Conservation (phyloP, 129 eudicot genomes). For the Rutidosis leptorrhynchoides region DNA sequence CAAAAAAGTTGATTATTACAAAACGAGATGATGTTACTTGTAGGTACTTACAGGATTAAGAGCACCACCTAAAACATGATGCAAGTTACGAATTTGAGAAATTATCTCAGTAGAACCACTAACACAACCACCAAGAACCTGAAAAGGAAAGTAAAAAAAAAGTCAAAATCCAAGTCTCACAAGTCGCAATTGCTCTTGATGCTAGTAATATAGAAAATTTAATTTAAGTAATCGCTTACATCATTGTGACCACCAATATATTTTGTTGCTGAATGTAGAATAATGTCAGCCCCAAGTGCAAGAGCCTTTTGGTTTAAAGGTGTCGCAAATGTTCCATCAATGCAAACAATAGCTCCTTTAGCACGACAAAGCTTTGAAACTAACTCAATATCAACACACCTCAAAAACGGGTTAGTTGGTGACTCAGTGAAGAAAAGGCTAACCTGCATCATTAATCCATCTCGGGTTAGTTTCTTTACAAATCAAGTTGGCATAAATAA, state of each 20-base stretch:
- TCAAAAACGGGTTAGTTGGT: slow-evolving; percentile 85
- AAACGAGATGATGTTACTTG: slow-evolving; percentile 1
- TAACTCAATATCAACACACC: slow-evolving; percentile 83
- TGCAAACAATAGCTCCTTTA: slow-evolving; percentile 74
- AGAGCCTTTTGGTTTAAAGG: slow-evolving; percentile 91
- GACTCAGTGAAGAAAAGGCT: slow-evolving; percentile 81
- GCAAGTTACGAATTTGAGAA: slow-evolving; percentile 69
- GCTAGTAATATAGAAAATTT: not conserved
- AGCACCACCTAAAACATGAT: slow-evolving; percentile 85
- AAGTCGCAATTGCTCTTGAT: no score
- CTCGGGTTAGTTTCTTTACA: not conserved
- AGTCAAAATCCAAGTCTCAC: slow-evolving; percentile 7
- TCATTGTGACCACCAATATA: slow-evolving; percentile 88
- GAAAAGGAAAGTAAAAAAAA: no score
- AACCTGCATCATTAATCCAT: slow-evolving; percentile 44
- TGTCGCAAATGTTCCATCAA: slow-evolving; percentile 93
- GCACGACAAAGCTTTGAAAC: slow-evolving; percentile 83
- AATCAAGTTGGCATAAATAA: not conserved
- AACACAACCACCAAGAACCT: slow-evolving; percentile 87
- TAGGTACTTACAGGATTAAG: slow-evolving; percentile 75
- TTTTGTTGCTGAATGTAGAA: slow-evolving; percentile 84
- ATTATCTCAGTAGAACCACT: slow-evolving; percentile 67
- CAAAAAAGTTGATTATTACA: not conserved
- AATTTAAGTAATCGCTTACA: slow-evolving; percentile 29
- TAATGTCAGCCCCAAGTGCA: slow-evolving; percentile 86